A percentile compares a stretch with the other conserved stretches of the same genome.
phyloP scores from a whole-genome alignment of 192 early-diverging fungal genomes.

The Coemansia sp. region DNA sequence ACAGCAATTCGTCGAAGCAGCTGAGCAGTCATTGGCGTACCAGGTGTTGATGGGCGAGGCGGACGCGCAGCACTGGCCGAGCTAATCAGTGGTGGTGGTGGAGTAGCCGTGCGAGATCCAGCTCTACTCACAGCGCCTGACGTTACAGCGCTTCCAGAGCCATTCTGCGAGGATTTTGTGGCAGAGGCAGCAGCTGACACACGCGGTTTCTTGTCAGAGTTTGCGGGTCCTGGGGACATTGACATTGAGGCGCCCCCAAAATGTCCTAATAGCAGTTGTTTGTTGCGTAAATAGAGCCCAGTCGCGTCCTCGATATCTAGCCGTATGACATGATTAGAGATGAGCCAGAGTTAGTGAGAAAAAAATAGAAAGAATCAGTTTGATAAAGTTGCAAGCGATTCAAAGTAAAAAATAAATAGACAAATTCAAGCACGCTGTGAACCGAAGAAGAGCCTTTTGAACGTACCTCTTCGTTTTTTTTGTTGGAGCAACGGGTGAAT shows the following conservation, averaged over 20 bases:
- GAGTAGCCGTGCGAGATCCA: not conserved
- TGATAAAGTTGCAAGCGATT: too few species aligned
- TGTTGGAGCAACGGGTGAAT: too few species aligned
- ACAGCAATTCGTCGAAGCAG: conserved; percentile 41
- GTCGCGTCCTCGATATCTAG: too few species aligned
- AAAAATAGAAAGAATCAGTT: too few species aligned
- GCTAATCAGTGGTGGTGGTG: not conserved
- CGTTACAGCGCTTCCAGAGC: not conserved
- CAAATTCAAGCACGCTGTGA: too few species aligned
- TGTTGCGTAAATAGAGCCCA: too few species aligned
- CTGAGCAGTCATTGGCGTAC: conserved; percentile 16
- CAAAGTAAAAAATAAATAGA: too few species aligned
- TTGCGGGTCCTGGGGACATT: conserved; percentile 15
- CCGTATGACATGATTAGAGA: too few species aligned
- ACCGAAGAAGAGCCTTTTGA: too few species aligned
- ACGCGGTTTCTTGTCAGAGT: conserved; percentile 1
- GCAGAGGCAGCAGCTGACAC: not conserved
- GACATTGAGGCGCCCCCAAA: not conserved
- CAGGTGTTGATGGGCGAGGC: not conserved
- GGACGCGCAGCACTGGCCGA: not conserved
- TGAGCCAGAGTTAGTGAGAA: too few species aligned
- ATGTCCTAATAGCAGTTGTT: too few species aligned
- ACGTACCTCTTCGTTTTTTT: too few species aligned
- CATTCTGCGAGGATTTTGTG: not conserved
- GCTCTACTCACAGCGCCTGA: not conserved